Conservation (phyloP, 495 filamentous ascomycete species). For the Pyrenopolyporus hunteri region DNA sequence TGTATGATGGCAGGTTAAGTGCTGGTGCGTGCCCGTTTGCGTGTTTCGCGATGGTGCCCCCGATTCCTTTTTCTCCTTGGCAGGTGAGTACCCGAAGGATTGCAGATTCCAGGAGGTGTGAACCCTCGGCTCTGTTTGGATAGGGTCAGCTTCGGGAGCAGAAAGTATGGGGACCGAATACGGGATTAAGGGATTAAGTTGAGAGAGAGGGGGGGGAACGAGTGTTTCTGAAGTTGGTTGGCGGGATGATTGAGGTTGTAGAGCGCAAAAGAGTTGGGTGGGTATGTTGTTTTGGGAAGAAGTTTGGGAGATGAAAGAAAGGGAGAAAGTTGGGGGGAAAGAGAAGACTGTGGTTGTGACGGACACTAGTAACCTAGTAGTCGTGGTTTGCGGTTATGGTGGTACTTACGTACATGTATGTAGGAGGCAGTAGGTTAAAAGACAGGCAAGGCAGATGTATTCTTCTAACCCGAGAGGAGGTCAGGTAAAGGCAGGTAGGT, state of each 20-base stretch:
- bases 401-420: conserved; percentile 8
- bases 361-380: conserved; percentile 1
- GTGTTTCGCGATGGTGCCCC: conserved; percentile 2
- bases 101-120: background rate
- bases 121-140: background rate
- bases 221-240: conserved; percentile 1
- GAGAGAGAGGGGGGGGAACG: background rate
- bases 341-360: background rate
- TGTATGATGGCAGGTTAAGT: background rate
- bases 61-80: conserved; percentile 2
- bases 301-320: conserved; percentile 16
- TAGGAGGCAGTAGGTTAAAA: too few relatives aligned
- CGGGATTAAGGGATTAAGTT: too few relatives aligned
- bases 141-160: background rate
- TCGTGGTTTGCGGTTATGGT: background rate
- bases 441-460: background rate
- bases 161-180: too few relatives aligned
- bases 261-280: conserved; percentile 7
- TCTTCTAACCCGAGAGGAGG: too few relatives aligned
- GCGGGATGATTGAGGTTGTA: conserved; percentile 16
- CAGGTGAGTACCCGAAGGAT: background rate
- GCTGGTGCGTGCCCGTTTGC: background rate
- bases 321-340: background rate
- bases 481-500: background rate
- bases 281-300: conserved; percentile 18